Evolutionary conservation across 2,329 filamentous ascomycete genomes (phyloP).

Genomic region (Pseudogymnoascus sp.): DNA sequence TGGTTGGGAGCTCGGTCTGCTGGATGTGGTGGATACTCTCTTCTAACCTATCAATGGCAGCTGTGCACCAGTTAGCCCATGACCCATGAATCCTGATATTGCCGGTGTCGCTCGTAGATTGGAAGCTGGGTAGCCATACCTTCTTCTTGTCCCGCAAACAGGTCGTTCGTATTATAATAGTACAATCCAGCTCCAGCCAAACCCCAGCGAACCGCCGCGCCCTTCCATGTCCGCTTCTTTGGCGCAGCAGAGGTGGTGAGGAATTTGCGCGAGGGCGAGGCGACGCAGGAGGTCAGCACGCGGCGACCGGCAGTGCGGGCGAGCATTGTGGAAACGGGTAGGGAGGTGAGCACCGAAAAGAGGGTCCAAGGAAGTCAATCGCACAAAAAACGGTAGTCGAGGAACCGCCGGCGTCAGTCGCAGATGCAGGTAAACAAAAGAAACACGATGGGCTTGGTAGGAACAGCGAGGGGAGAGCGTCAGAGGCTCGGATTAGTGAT

Average conservation of each 20-base stretch:
- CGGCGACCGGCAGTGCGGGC: background rate
- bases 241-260: constrained; percentile 50
- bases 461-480: background rate
- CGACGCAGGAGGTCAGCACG: background rate
- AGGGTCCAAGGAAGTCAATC: background rate
- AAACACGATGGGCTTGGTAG: background rate
- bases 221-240: constrained; percentile 75
- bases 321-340: background rate
- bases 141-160: constrained; percentile 76
- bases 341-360: background rate
- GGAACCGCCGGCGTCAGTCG: background rate
- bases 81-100: constrained; percentile 33
- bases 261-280: constrained; percentile 38
- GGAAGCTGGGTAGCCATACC: constrained; percentile 45
- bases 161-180: constrained; percentile 85
- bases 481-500: background rate
- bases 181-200: constrained; percentile 73
- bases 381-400: background rate
- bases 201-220: constrained; percentile 63
- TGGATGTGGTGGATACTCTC: constrained; percentile 28
- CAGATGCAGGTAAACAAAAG: background rate
- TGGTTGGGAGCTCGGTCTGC: constrained; percentile 53
- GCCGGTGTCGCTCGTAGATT: constrained; percentile 34
- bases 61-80: constrained; percentile 20
- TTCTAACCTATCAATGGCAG: constrained; percentile 28